These are phyloP conservation scores for Aspergillus sclerotiicarbonarius DNA, from an alignment of 495 filamentous ascomycete genomes.

Conservation along the genomic window DNA sequence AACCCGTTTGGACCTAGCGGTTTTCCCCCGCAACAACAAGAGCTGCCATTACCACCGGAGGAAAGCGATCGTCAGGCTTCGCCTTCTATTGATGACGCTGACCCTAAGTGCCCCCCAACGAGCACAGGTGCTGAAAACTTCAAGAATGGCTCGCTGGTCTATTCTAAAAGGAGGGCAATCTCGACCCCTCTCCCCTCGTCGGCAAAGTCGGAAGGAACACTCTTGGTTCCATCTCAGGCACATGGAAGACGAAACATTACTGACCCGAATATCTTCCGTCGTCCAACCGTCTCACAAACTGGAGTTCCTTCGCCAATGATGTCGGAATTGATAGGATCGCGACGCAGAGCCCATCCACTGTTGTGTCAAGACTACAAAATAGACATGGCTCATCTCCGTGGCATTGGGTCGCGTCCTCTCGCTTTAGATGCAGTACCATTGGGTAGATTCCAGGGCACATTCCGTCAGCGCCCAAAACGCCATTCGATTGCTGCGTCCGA, in stretches of 20 bases:
- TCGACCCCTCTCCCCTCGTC: constrained; percentile 30
- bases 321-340: constrained; percentile 12
- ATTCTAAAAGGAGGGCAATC: constrained; percentile 37
- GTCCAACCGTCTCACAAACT: constrained; percentile 23
- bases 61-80: constrained; percentile 21
- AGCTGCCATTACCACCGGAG: constrained; percentile 9
- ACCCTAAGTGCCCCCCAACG: constrained; percentile 21
- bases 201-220: constrained; percentile 24
- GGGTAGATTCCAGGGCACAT: constrained; percentile 30
- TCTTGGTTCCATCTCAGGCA: constrained; percentile 21
- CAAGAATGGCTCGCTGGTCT: constrained; percentile 30
- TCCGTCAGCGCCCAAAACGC: constrained; percentile 41
- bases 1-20: constrained; percentile 32
- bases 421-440: constrained; percentile 32
- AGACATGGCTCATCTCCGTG: constrained; percentile 12
- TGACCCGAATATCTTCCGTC: constrained; percentile 38
- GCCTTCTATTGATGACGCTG: constrained; percentile 24
- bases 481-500: constrained; percentile 59
- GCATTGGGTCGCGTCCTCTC: constrained; percentile 21
- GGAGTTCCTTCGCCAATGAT: constrained; percentile 14
- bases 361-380: constrained; percentile 27
- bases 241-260: constrained; percentile 42
- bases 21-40: constrained; percentile 1
- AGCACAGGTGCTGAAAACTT: constrained; percentile 21
- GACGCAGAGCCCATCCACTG: constrained; percentile 17